Base-by-base conservation (phyloP, 2,329 filamentous ascomycete species). In the Fusarium irregulare region DNA sequence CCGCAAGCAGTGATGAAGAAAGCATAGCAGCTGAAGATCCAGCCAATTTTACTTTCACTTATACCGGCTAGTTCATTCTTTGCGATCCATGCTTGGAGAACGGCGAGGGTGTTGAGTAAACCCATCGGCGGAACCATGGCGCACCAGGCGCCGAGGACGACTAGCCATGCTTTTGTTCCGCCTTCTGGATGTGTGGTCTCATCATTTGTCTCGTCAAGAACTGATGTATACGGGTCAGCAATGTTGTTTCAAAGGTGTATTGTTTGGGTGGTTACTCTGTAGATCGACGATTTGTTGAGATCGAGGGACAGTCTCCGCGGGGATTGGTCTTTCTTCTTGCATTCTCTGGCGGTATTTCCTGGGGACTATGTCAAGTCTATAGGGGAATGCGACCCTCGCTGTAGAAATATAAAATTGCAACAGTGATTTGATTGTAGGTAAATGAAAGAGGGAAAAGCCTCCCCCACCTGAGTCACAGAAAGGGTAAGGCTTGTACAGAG, bases 81-180 rank as follows among this genome's bases (percentile, higher is more conserved):
- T 0, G 56, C 37, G 20, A 93, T 81, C 76, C 92, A 92, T 13
- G 88, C 84, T 76, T 93, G 87, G 76, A 92, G 88, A 0, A 89
- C 88, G 2, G 89, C 91, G 27, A 91, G 80, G 50, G 86, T 87
- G 75, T 91, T 91, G 80, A 92, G 86, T 53, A 92, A 82, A 0
- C 91, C 91, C 63, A 93, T 87, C 3, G 85, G 84, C 6, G 88
- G 87, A 64, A 89, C 81, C 76, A 93, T 87, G 6, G 88, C 85
- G 88, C 85, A 86, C 79, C 92, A 93, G 4, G 87, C 88, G 18
- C 91, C 91, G 4, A 92, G 78, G 2, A 93, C 90, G 18, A 93
- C 90, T 12, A 89, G 80, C 89, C 91, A 93, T 60, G 89, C 90
- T 23, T 44, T 44, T 16, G 21, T 44, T 18, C 41, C 41, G 10